Evolutionary conservation across 768 basidiomycete species (phyloP), one percentile per base, ranked within the genome.

Genomic region (Austroboletus festivus): DNA sequence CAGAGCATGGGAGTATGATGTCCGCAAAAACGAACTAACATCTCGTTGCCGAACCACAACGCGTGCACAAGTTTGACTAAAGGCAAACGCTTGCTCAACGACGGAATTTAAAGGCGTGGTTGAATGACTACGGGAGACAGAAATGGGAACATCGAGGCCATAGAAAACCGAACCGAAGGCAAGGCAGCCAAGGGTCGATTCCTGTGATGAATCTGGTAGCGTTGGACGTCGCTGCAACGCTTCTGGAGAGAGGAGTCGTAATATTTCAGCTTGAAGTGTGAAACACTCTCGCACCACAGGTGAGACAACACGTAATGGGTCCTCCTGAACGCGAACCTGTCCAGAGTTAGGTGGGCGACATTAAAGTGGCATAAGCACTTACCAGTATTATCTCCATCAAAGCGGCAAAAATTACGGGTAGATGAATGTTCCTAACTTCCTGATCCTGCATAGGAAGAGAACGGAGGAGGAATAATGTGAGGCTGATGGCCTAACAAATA

Each of bases 361-460:
- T 3, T 8, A 19, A 41, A 34, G 20, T 0, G 39, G 35, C n/a
- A 21, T 3, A 38, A 18, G 23, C 13, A 42, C 76, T 65, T 64
- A 93, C 91, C 52, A 79, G 70, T 28, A 91, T 53, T 5, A 77
- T 58, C 51, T 90, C 85, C 34, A 86, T 61, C 37, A 90, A 71
- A 6, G 80, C 83, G 2, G 81, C 73, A 49, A 94, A 85, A 13
- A 92, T 72, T 37, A 93, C 67, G 0, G 95, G 93, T 11, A 93
- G 69, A 65, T 95, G 91, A 23, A 93, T 73, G 3, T 73, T 78
- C 59, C 80, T 82, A 21, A 89, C 80, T 61, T 96, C 95, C 52
- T 97, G 93, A 56, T 98, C 95, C 58, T 91, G 89, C 2, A 74
- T 62, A 11, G 83, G 77, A 60, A 96, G 87, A 2, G 82, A 79